Evolutionary conservation across 208 protist genomes (phyloP).

Genomic region (Willaertia magna): DNA sequence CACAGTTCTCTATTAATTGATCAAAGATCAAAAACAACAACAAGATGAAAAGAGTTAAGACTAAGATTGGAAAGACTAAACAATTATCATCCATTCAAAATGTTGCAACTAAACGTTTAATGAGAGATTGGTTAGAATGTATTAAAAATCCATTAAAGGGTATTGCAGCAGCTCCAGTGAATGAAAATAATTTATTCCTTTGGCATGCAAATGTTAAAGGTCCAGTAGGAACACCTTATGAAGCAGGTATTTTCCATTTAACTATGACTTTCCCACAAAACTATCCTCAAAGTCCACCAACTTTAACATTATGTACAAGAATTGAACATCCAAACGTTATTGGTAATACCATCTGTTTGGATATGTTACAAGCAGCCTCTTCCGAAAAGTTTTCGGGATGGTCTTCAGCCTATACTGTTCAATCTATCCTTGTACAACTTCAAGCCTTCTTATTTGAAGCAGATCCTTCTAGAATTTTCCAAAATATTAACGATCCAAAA

Average conservation of each 20-base stretch:
- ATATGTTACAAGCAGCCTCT: slow-evolving; percentile 22
- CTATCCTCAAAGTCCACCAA: slow-evolving; percentile 29
- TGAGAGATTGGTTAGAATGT: slow-evolving; percentile 23
- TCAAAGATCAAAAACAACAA: no score
- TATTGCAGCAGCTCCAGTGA: slow-evolving; percentile 3
- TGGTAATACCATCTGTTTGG: slow-evolving; percentile 27
- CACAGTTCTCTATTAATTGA: no score
- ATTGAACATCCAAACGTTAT: slow-evolving; percentile 32
- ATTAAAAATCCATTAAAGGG: slow-evolving; percentile 23
- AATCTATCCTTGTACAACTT: slow-evolving; percentile 31
- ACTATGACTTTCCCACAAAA: slow-evolving; percentile 28
- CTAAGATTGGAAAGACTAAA: not conserved
- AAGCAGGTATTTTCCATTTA: slow-evolving; percentile 34
- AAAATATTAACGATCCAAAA: not conserved
- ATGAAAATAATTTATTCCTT: slow-evolving; percentile 22
- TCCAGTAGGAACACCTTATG: slow-evolving; percentile 24
- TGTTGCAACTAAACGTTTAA: slow-evolving; percentile 15
- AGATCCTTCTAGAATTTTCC: not conserved
- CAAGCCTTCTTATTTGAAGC: slow-evolving; percentile 21
- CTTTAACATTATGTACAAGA: slow-evolving; percentile 1
- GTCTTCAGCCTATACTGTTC: slow-evolving; percentile 26
- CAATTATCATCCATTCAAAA: not conserved
- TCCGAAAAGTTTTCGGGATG: slow-evolving; percentile 17
- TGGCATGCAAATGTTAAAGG: slow-evolving; percentile 37
- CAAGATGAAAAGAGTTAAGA: not conserved